A percentile compares a stretch with the other conserved stretches of the same genome.
Conservation (phyloP, 2,329 filamentous ascomycete species). For the Colletotrichum euphorbiae region DNA sequence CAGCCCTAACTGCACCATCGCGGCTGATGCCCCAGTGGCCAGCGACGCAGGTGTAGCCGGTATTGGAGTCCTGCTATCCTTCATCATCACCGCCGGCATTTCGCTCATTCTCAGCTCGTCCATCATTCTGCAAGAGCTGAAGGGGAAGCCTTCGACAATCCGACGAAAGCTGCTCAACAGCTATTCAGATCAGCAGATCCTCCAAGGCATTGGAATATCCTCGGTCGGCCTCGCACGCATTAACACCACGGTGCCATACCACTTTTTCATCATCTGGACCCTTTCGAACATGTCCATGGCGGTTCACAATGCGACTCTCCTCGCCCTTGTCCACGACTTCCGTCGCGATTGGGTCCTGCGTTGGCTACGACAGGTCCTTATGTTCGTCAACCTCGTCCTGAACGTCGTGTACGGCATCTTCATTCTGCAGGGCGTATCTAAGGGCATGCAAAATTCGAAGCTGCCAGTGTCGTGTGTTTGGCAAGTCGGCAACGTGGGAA, state of each 20-base stretch:
- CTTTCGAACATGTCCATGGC: conserved; percentile 72
- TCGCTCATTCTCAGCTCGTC: conserved; percentile 66
- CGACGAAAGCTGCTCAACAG: conserved; percentile 73
- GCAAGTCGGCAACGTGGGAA: conserved; percentile 53
- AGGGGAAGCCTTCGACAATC: conserved; percentile 62
- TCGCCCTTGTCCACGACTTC: conserved; percentile 75
- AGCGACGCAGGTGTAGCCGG: conserved; percentile 70
- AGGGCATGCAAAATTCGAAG: conserved; percentile 61
- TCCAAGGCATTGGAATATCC: conserved; percentile 77
- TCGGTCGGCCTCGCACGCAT: conserved; percentile 71
- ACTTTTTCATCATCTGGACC: conserved; percentile 80
- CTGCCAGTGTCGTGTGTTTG: conserved; percentile 73
- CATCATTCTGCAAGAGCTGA: conserved; percentile 67
- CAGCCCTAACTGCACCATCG: conserved; percentile 14
- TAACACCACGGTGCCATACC: conserved; percentile 70
- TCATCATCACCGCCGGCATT: conserved; percentile 72
- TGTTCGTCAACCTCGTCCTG: conserved; percentile 73
- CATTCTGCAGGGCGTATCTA: conserved; percentile 65
- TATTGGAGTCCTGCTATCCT: conserved; percentile 71
- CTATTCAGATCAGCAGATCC: conserved; percentile 76
- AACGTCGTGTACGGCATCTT: conserved; percentile 67
- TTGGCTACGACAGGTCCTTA: conserved; percentile 74
- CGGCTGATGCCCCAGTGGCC: conserved; percentile 53
- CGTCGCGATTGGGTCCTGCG: conserved; percentile 74
- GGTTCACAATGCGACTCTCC: conserved; percentile 72